These are phyloP conservation scores for Cryphonectria nitschkei DNA, from an alignment of 2,329 filamentous ascomycete genomes.

Conservation along the genomic window DNA sequence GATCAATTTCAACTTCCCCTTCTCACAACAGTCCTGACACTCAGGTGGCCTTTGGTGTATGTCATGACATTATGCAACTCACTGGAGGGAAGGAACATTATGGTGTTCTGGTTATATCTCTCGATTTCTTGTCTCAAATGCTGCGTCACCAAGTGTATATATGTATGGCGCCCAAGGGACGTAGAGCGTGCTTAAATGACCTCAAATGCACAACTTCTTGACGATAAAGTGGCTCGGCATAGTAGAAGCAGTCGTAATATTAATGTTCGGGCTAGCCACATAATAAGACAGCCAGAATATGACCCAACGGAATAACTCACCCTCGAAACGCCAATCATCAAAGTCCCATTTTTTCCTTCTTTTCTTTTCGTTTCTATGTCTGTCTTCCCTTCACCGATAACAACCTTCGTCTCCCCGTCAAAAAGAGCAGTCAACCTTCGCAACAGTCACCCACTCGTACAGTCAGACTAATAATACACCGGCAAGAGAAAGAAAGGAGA, in stretches of 20 bases:
- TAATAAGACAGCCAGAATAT: conserved; percentile 1
- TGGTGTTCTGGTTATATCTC: not conserved
- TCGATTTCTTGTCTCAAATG: not conserved
- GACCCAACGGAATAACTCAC: not conserved
- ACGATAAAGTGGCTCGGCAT: not conserved
- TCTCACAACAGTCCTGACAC: not conserved
- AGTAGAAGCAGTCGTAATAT: not conserved
- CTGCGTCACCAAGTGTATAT: not conserved
- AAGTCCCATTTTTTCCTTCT: not conserved
- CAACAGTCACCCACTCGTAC: not conserved
- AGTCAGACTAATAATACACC: conserved; percentile 6
- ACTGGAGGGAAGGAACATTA: too few relatives aligned
- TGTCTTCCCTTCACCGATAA: not conserved
- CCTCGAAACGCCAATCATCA: not conserved
- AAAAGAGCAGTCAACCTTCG: not conserved
- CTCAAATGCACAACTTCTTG: not conserved
- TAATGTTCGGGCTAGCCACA: not conserved
- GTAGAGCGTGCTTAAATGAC: not conserved
- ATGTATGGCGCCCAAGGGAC: not conserved
- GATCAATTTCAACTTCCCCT: not conserved
- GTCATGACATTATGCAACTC: too few relatives aligned
- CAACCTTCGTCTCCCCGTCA: not conserved
- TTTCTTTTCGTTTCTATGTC: not conserved
- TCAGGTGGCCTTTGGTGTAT: not conserved
- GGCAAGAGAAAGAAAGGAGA: not conserved